Base-by-base conservation (phyloP, 2,329 filamentous ascomycete species). In the Dryadomyces quercus-mongolicae region DNA sequence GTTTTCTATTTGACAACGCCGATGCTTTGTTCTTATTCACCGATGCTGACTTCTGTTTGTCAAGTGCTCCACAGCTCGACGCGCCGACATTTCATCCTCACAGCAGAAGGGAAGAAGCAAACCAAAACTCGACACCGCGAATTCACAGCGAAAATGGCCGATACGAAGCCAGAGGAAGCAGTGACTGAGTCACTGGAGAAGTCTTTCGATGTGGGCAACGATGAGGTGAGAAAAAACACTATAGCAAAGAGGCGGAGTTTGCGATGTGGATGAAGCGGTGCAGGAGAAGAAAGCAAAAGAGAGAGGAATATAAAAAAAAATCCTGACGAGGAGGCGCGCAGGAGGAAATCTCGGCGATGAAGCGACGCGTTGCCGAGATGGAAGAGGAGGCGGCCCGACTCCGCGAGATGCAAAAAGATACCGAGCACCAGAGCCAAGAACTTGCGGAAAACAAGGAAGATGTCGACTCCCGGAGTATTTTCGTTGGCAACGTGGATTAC, bases 401-500 rank as follows among this genome's bases (percentile, higher is more conserved):
- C 53, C 81, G 88, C 61, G 88, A 92, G 70, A 91, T 93, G 87
- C 88, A 93, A 68, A 84, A 84, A 54, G 84, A 78, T 53, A 78
- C 97, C 58, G 92, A 97, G 68, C 84, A 91, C 67, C 86, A 93
- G 64, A 84, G 82, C 59, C 84, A 89, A 60, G 88, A 88, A 62
- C 77, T 93, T 58, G 82, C 86, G 60, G 93, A 97, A 67, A 90
- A 91, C 73, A 95, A 94, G 71, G 91, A 96, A 68, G 94, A 96
- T 62, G 84, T 98, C 56, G 93, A 98, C 71, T 85, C 85, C 61
- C 85, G 93, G 64, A 96, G 90, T 72, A 90, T 98, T 70, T 98
- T 98, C 68, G 93, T 98, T 47, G 93, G 93, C 62, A 98, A 98
- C 63, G 93, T 98, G 61, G 93, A 98, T 71, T 98, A 98, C 70